Evolutionary conservation across 1,284 basidiomycete species (phyloP).

Genomic region (Inonotus obliquus): DNA sequence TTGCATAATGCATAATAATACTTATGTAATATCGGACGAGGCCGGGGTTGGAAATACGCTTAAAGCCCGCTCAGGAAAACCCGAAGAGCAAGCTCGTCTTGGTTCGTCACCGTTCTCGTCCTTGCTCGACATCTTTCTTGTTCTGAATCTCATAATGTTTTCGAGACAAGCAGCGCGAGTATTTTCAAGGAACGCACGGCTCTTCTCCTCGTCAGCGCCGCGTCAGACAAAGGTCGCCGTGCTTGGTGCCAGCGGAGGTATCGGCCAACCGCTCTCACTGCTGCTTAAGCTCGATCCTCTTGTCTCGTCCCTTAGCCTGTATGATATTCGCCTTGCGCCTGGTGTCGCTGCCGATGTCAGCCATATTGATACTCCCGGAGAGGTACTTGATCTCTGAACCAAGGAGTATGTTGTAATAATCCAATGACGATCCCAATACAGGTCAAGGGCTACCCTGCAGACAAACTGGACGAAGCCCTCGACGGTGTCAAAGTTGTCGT

Average conservation of each 20-base stretch:
- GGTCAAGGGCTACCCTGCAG: slow-evolving; percentile 79
- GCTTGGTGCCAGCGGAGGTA: slow-evolving; percentile 90
- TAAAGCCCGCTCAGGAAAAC: background rate
- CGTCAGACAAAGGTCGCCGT: slow-evolving; percentile 83
- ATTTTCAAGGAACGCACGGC: slow-evolving; percentile 44
- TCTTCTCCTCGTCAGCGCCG: slow-evolving; percentile 75
- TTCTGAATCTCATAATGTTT: slow-evolving; percentile 39
- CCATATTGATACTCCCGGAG: slow-evolving; percentile 89
- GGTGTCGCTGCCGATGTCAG: slow-evolving; percentile 92
- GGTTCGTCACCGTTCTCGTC: background rate
- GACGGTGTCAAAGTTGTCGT: slow-evolving; percentile 88
- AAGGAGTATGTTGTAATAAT: slow-evolving; percentile 12
- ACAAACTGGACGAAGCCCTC: slow-evolving; percentile 83
- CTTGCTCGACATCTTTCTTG: background rate
- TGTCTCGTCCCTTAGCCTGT: slow-evolving; percentile 74
- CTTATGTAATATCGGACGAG: background rate
- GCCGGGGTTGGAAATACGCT: background rate
- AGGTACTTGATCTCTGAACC: slow-evolving; percentile 43
- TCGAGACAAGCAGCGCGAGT: slow-evolving; percentile 50
- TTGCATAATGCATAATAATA: background rate
- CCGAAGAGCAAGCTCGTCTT: background rate
- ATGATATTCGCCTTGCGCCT: slow-evolving; percentile 90
- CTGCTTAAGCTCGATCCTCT: slow-evolving; percentile 84
- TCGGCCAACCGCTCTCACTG: slow-evolving; percentile 87
- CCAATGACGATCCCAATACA: slow-evolving; percentile 28